A percentile compares a stretch with the other conserved stretches of the same genome.
These are phyloP conservation scores for Hippophae gyantsensis DNA, from an alignment of 306 rosid genomes.

Conservation along the genomic window DNA sequence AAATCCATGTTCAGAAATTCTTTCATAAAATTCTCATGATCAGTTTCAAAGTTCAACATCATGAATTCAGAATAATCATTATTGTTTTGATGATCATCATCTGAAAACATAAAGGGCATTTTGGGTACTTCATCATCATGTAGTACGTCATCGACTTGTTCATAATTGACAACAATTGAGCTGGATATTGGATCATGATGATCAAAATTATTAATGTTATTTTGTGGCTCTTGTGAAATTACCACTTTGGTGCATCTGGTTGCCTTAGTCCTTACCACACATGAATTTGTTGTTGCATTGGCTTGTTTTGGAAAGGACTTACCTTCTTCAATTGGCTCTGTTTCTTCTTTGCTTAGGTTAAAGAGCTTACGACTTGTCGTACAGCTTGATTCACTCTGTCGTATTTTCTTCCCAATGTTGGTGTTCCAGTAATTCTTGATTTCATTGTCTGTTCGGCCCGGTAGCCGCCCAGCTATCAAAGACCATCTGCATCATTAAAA, in stretches of 20 bases:
- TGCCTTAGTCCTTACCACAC: not conserved
- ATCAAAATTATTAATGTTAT: not conserved
- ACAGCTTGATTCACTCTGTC: not conserved
- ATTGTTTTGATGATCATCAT: not conserved
- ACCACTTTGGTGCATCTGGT: conserved; percentile 1
- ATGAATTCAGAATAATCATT: not conserved
- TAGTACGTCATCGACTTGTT: too few relatives aligned
- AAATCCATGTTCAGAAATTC: not conserved
- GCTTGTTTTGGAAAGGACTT: too few relatives aligned
- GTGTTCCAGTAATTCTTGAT: conserved; percentile 14
- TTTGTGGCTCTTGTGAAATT: not conserved
- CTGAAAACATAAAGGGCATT: not conserved
- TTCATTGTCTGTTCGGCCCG: conserved; percentile 10
- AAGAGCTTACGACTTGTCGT: not conserved
- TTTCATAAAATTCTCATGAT: not conserved
- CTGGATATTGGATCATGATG: too few relatives aligned
- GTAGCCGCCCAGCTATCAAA: conserved; percentile 15
- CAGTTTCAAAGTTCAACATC: not conserved
- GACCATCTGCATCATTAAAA: conserved; percentile 9
- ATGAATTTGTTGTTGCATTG: not conserved
- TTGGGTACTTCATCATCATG: too few relatives aligned
- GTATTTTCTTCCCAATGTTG: conserved; percentile 3
- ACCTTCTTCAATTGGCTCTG: too few relatives aligned
- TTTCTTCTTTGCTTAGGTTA: too few relatives aligned
- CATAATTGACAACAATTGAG: too few relatives aligned